Base-by-base conservation (phyloP, 441 rosid species). In the Pelargonium australe region DNA sequence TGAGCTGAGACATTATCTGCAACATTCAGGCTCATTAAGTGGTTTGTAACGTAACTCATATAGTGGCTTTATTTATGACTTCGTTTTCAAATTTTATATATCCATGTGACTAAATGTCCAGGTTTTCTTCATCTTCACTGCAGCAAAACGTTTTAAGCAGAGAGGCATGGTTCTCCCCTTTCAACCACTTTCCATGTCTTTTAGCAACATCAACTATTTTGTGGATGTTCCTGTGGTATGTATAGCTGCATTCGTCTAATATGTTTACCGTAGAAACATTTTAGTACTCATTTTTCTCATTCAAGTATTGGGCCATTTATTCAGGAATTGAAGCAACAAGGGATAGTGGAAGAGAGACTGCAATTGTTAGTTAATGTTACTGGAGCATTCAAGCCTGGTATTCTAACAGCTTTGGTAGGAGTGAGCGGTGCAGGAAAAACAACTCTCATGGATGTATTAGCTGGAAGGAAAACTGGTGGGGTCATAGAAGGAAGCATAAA, bases 371-470 rank as follows among this genome's bases (percentile, higher is more conserved):
- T 85, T 64, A 87, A 90, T 7, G 88, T 93, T 19, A 93, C 84
- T 68, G 96, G 98, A 44, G 84, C 92, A 61, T 93, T 93, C 73
- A 84, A 92, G 83, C 98, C 97, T 9, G 98, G 98, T 0, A 89
- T 93, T 68, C 91, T 93, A 12, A 90, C 97, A 14, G 96, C 98
- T 68, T 76, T 91, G 71, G 91, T 93, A 92, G 98, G 98, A 44
- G 93, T 88, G 25, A 89, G 92, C 23, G 98, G 98, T 6, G 97
- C 97, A 17, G 97, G 97, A 4, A 94, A 87, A 80, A 87, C 96
- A 8, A 89, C 96, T 70, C 71, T 89, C 57, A 85, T 86, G 92
- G 96, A 89, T 68, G 96, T 89, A 23, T 73, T 89, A 34, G 87
- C 92, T 12, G 95, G 92, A 31, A 84, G 92, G 72, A 89, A 86